Conservation (phyloP, 257 asterid genomes). For the Datura wrightii region DNA sequence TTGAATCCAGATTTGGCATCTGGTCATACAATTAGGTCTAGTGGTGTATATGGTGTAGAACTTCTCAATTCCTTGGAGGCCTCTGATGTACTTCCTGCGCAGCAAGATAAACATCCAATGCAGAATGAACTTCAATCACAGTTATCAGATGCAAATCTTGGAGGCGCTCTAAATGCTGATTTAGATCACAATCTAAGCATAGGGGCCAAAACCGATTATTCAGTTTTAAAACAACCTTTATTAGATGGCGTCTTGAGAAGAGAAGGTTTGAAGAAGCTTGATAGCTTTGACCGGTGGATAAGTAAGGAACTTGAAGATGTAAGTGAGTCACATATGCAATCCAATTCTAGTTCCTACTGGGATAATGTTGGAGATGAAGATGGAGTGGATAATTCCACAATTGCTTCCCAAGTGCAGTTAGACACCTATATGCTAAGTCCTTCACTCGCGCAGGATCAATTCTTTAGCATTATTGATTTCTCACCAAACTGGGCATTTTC, state of each 20-base stretch:
- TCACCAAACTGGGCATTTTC: conserved; percentile 84
- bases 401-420: conserved; percentile 57
- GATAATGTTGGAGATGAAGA: conserved; percentile 72
- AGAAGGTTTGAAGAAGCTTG: conserved; percentile 82
- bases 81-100: conserved; percentile 44
- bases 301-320: conserved; percentile 95
- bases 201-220: conserved; percentile 57
- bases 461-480: conserved; percentile 82
- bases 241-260: conserved; percentile 62
- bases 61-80: conserved; percentile 44
- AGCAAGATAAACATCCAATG: conserved; percentile 44
- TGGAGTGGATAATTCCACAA: conserved; percentile 62
- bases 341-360: conserved; percentile 76
- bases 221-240: conserved; percentile 63
- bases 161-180: conserved; percentile 47
- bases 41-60: conserved; percentile 48
- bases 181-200: conserved; percentile 46
- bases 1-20: conserved; percentile 45
- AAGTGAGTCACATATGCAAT: conserved; percentile 63
- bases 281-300: conserved; percentile 98
- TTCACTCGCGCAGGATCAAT: conserved; percentile 84
- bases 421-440: conserved; percentile 76
- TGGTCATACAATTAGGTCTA: conserved; percentile 49
- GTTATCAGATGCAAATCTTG: conserved; percentile 44
- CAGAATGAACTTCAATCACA: conserved; percentile 53